Evolutionary conservation across 2,329 filamentous ascomycete species (phyloP).

Genomic region (Pestalotiopsis sp.): DNA sequence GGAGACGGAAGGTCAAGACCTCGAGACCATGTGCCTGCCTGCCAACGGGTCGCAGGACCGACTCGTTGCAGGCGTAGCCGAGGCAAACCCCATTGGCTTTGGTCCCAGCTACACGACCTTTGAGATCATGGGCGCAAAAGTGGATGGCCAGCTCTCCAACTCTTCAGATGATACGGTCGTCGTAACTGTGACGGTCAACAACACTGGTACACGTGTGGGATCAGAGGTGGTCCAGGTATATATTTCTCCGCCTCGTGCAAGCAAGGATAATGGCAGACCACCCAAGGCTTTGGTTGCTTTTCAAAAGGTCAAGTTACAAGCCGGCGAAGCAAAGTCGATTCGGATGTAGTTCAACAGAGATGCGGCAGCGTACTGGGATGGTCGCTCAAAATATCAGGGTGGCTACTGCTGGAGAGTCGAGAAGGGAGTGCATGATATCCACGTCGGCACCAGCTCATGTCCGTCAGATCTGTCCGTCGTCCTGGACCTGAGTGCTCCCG

Average conservation of each 20-base stretch:
- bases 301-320: neutral
- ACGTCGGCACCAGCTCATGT: neutral
- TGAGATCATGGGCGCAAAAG: conserved; percentile 19
- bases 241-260: neutral
- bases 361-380: neutral
- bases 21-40: neutral
- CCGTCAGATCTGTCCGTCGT: neutral
- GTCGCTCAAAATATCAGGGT: neutral
- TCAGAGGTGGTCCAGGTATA: neutral
- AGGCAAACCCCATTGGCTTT: conserved; percentile 57
- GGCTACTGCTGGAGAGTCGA: conserved; percentile 5
- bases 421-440: neutral
- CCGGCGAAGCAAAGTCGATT: neutral
- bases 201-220: neutral
- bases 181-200: neutral
- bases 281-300: neutral
- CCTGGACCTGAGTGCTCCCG: neutral
- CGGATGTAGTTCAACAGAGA: neutral
- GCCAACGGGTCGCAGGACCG: conserved; percentile 9
- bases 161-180: neutral
- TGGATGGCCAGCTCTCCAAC: neutral
- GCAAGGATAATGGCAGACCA: neutral
- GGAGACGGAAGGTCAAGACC: conserved; percentile 8
- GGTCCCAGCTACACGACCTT: conserved; percentile 80
- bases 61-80: conserved; percentile 16